Base-by-base conservation (phyloP, 2,329 filamentous ascomycete species). In the Dactylella cylindrospora region DNA sequence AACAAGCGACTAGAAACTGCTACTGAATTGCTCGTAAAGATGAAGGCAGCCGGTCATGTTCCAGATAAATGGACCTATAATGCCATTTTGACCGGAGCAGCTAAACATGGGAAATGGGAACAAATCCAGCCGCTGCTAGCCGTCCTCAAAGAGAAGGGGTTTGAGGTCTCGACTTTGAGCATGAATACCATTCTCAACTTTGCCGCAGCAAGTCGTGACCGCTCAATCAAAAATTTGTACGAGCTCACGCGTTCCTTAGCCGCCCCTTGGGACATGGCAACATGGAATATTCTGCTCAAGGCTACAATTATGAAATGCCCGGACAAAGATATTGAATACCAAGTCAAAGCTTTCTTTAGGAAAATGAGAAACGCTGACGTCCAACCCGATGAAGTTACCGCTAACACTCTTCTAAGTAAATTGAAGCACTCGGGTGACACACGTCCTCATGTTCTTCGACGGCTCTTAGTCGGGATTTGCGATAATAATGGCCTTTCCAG, bases 251-350 rank as follows among this genome's bases (percentile, higher is more conserved):
- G 52, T 22, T 39, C 22, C 7, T 25, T 60, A 8, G 59, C 46
- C 9, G 50, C 60, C 15, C 20, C 39, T 5, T 59, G 54, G 9
- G 36, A 61, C 23, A 9, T 38, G 12, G 53, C 43, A 22, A 68
- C 67, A 10, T 69, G 60, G 50, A 67, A 66, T 46, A 67, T 68
- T 41, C 62, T 68, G 52, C 46, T 69, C 41, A 57, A 67, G 19
- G 57, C 65, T 17, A 64, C 47, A 12, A 36, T 64, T 8, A 20
- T 22, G 5, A 54, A 51, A 39, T 64, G 46, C 15, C 31, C 62
- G 3, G 33, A 39, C 17, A 53, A 52, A 17, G 38, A 60, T 20
- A 22, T 65, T 13, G 52, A 55, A 13, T 22, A 26, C 25, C 38
- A 50, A 12, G 51, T 66, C 29, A 33, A 50, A 17, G 36, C 31